Percentiles rank a stretch among this genome's conserved stretches.
These are phyloP conservation scores for Scedosporium minutisporum DNA, from an alignment of 2,329 filamentous ascomycete genomes.

Conservation along the genomic window DNA sequence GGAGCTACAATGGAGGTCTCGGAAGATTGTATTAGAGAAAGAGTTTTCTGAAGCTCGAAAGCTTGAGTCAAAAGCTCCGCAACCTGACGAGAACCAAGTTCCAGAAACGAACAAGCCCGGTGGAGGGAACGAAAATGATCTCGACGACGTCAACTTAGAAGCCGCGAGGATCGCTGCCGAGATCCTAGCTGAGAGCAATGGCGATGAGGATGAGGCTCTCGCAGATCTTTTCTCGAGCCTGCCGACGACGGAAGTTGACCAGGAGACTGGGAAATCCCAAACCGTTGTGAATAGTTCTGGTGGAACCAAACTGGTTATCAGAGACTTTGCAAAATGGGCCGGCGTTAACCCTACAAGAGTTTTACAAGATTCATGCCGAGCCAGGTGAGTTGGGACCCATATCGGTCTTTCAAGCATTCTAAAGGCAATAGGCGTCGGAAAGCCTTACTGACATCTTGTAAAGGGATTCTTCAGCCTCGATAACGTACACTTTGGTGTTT, in stretches of 20 bases:
- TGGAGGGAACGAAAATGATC: conserved; percentile 18
- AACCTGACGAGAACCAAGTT: neutral
- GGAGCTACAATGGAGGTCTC: conserved; percentile 54
- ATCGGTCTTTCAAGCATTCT: neutral
- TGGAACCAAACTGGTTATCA: conserved; percentile 50
- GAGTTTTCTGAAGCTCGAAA: conserved; percentile 45
- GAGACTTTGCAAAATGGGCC: conserved; percentile 76
- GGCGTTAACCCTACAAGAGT: conserved; percentile 68
- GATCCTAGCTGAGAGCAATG: conserved; percentile 43
- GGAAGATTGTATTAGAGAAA: conserved; percentile 50
- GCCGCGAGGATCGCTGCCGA: conserved; percentile 50
- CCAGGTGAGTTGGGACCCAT: conserved; percentile 43
- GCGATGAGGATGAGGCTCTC: conserved; percentile 45
- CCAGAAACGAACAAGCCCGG: neutral
- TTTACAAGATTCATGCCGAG: conserved; percentile 79
- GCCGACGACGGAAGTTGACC: conserved; percentile 50
- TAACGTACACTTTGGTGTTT: conserved; percentile 62
- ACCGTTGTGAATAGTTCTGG: conserved; percentile 44
- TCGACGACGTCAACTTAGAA: conserved; percentile 43
- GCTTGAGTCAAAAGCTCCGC: conserved; percentile 19
- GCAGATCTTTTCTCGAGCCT: conserved; percentile 50
- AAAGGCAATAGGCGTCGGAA: conserved; percentile 8
- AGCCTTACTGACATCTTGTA: neutral
- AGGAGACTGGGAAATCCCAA: conserved; percentile 43
- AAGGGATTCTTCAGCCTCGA: conserved; percentile 60